Percentiles rank a stretch among this genome's conserved stretches.
These are phyloP conservation scores for Bryoglossum gracile DNA, from an alignment of 495 filamentous ascomycete genomes.

Conservation along the genomic window DNA sequence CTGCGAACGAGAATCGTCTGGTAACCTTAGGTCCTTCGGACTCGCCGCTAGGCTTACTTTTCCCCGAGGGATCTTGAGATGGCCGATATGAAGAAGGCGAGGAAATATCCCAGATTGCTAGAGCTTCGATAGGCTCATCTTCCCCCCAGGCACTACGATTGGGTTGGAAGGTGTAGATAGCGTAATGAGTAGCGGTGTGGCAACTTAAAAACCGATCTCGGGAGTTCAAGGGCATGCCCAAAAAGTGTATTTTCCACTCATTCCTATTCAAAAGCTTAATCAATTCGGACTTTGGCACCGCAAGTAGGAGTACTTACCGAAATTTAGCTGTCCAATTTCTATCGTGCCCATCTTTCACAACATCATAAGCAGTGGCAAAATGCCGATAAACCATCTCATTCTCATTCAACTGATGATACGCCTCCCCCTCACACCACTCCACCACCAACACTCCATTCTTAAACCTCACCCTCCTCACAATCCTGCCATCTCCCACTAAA, in stretches of 20 bases:
- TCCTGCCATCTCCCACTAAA: constrained; percentile 46
- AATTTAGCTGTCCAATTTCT: constrained; percentile 13
- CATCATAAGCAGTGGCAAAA: constrained; percentile 56
- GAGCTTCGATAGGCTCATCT: constrained; percentile 51
- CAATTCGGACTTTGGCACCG: constrained; percentile 33
- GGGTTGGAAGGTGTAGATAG: constrained; percentile 60
- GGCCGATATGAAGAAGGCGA: constrained; percentile 46
- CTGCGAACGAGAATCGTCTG: constrained; percentile 45
- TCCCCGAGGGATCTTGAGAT: constrained; percentile 45
- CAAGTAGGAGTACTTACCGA: constrained; percentile 7
- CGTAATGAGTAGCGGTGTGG: constrained; percentile 57
- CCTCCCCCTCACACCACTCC: constrained; percentile 57
- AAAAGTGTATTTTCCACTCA: constrained; percentile 61
- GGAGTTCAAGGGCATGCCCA: constrained; percentile 52
- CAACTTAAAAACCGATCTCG: constrained; percentile 58
- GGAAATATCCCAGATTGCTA: constrained; percentile 63
- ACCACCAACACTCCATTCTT: constrained; percentile 49
- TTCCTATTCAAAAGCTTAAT: constrained; percentile 46
- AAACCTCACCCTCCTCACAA: constrained; percentile 52
- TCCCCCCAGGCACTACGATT: constrained; percentile 53
- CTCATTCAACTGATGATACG: constrained; percentile 53
- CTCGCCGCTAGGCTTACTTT: constrained; percentile 26
- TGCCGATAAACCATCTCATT: constrained; percentile 53
- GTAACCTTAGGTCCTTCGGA: constrained; percentile 41
- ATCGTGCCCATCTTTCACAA: constrained; percentile 25